Evolutionary conservation across 768 basidiomycete species (phyloP).

Genomic region (Udeniomyces megalosporus): DNA sequence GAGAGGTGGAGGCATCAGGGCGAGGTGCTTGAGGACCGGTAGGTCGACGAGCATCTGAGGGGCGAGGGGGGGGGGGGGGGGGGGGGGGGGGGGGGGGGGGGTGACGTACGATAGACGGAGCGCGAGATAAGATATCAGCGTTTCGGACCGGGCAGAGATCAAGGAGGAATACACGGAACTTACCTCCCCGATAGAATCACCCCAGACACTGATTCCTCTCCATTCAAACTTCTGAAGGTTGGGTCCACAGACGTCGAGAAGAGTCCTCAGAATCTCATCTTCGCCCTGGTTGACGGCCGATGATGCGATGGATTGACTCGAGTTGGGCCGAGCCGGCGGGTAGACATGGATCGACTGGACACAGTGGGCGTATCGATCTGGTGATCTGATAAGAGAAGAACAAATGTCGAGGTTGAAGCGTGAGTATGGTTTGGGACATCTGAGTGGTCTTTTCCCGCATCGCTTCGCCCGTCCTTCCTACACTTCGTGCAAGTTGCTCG

Average conservation of each 20-base stretch:
- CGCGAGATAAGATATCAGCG: neutral
- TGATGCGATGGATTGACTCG: neutral
- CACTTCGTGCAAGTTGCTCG: too few species aligned
- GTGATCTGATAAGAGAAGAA: neutral
- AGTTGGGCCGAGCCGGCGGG: neutral
- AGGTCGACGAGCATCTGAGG: conserved; percentile 3
- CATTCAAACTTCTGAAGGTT: conserved; percentile 1
- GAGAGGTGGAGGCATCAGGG: conserved; percentile 8
- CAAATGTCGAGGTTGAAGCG: too few species aligned
- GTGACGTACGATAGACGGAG: neutral
- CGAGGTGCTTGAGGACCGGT: conserved; percentile 1
- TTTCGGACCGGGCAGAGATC: neutral
- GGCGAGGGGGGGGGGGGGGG: too few species aligned
- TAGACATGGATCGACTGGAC: neutral
- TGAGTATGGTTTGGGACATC: neutral
- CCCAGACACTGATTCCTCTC: conserved; percentile 10
- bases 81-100: too few species aligned
- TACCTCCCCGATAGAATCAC: conserved; percentile 12
- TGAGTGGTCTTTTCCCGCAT: neutral
- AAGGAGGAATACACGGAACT: neutral
- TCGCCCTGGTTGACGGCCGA: conserved; percentile 5
- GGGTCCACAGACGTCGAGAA: neutral
- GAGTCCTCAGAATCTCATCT: neutral
- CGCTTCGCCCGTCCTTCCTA: neutral
- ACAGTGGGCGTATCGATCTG: neutral